Evolutionary conservation across 768 basidiomycete species (phyloP).

Genomic region (Amanita fuliginea): DNA sequence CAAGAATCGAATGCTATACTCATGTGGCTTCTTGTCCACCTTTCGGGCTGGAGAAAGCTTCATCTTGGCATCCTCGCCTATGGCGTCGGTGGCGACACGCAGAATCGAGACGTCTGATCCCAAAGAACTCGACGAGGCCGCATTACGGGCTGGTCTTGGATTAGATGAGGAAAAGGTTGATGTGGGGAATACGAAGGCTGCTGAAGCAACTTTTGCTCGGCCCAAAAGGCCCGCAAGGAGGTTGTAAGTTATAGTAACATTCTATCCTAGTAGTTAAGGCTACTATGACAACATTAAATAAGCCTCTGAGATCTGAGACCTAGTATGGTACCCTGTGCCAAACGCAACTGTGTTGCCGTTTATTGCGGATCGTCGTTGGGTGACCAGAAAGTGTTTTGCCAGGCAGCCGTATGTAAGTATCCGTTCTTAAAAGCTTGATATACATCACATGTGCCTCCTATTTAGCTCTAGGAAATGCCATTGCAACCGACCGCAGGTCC

Average conservation of each 20-base stretch:
- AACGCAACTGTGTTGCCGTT: slow-evolving; percentile 49
- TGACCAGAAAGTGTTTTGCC: slow-evolving; percentile 42
- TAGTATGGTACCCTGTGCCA: background rate
- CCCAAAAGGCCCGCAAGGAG: slow-evolving; percentile 61
- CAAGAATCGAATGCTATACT: slow-evolving; percentile 85
- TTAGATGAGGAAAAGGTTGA: slow-evolving; percentile 10
- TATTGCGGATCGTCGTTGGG: slow-evolving; percentile 79
- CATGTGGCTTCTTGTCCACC: slow-evolving; percentile 50
- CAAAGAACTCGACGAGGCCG: slow-evolving; percentile 53
- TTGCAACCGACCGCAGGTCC: slow-evolving; percentile 47
- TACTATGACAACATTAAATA: no score
- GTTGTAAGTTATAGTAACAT: background rate
- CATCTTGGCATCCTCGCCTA: slow-evolving; percentile 29
- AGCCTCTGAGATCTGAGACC: no score
- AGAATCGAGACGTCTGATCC: slow-evolving; percentile 84
- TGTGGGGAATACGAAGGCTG: background rate
- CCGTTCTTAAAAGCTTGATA: no score
- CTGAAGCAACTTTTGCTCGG: slow-evolving; percentile 45
- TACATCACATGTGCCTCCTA: no score
- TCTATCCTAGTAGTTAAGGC: no score
- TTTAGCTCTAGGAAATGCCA: slow-evolving; percentile 62
- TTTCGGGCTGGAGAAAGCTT: slow-evolving; percentile 46
- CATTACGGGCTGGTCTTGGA: slow-evolving; percentile 49
- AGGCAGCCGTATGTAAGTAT: slow-evolving; percentile 61
- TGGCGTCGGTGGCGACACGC: slow-evolving; percentile 32